A percentile compares a stretch with the other conserved stretches of the same genome.
These are phyloP conservation scores for Chaetomiaceae sp. DNA, from an alignment of 2,329 filamentous ascomycete genomes.

Conservation along the genomic window DNA sequence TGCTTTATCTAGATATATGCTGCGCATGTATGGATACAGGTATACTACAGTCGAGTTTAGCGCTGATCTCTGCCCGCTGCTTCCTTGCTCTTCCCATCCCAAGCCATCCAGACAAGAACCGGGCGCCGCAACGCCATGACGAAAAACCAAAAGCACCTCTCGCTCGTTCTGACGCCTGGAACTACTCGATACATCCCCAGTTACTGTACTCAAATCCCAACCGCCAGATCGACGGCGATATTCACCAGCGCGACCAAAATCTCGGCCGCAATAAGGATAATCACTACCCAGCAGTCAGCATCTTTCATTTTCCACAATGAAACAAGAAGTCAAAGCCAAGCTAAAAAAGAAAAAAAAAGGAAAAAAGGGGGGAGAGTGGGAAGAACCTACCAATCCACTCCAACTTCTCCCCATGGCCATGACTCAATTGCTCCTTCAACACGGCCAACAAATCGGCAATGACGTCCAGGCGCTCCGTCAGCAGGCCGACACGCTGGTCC, in stretches of 20 bases:
- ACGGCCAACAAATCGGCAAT: conserved; percentile 91
- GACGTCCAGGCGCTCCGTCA: conserved; percentile 87
- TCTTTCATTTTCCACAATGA: background rate
- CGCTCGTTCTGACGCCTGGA: no score
- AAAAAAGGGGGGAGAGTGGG: no score
- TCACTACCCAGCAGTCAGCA: conserved; percentile 53
- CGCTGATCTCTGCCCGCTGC: no score
- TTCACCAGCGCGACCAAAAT: conserved; percentile 91
- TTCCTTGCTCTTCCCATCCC: no score
- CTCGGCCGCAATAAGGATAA: conserved; percentile 91
- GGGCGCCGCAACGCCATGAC: no score
- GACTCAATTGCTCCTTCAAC: conserved; percentile 90
- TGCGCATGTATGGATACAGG: no score
- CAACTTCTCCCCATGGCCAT: conserved; percentile 83
- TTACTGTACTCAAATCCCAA: conserved; percentile 38
- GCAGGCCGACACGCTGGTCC: conserved; percentile 85
- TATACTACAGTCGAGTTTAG: no score
- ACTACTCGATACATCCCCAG: no score
- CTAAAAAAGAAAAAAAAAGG: conserved; percentile 10
- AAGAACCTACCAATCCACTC: conserved; percentile 78
- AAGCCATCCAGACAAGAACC: no score
- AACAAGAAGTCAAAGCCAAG: background rate
- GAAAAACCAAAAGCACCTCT: no score
- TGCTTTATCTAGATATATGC: no score
- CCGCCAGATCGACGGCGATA: conserved; percentile 90